phyloP scores from a whole-genome alignment of 108 stramenopile species.

The Pseudonitzschia delicatissima region DNA sequence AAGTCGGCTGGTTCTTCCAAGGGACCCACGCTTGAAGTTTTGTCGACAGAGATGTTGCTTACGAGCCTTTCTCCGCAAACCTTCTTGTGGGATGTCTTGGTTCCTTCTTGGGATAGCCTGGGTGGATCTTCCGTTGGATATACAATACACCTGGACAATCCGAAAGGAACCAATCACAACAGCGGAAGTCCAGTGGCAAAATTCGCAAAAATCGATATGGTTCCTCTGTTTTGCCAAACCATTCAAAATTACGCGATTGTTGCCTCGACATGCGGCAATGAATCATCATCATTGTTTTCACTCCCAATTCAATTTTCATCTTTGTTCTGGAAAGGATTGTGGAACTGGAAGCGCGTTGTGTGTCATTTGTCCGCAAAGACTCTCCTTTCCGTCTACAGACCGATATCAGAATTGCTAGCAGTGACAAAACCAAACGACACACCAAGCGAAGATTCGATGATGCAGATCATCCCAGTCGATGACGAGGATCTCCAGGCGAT shows the following conservation, averaged over 20 bases:
- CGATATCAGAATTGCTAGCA: background rate
- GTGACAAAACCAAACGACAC: background rate
- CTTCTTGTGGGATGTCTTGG: conserved; percentile 53
- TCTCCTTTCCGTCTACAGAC: conserved; percentile 22
- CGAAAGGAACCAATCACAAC: conserved; percentile 14
- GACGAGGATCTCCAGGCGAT: conserved; percentile 14
- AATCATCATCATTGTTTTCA: background rate
- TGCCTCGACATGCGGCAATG: background rate
- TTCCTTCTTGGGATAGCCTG: conserved; percentile 71
- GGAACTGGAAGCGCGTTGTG: conserved; percentile 22
- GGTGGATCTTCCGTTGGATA: conserved; percentile 60
- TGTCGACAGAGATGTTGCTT: background rate
- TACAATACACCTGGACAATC: conserved; percentile 53
- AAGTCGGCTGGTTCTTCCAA: conserved; percentile 12
- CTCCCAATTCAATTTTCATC: background rate
- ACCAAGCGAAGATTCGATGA: conserved; percentile 27
- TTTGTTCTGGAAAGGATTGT: conserved; percentile 28
- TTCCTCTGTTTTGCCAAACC: conserved; percentile 18
- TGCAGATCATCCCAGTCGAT: conserved; percentile 11
- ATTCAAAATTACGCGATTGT: conserved; percentile 13
- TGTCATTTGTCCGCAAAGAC: conserved; percentile 21
- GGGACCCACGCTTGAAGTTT: conserved; percentile 16
- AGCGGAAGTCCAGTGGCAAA: conserved; percentile 8
- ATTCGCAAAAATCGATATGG: conserved; percentile 27
- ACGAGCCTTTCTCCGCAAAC: conserved; percentile 22